Evolutionary conservation across 2,329 filamentous ascomycete species (phyloP).

Genomic region (Fusarium sp.): DNA sequence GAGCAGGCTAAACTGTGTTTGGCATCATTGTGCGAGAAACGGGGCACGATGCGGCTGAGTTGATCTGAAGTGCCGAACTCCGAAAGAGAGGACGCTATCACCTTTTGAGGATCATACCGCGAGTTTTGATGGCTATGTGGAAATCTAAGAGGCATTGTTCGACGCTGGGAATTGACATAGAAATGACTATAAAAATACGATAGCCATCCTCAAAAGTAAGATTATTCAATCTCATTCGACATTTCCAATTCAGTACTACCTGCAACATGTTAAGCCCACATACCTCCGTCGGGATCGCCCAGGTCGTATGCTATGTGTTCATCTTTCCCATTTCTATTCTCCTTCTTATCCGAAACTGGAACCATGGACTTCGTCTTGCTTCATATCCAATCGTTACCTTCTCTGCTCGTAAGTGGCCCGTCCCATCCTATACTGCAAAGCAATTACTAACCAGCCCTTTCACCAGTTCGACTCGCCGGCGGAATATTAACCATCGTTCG

Average conservation of each 20-base stretch:
- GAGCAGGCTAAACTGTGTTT: not conserved
- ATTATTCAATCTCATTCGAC: accelerated
- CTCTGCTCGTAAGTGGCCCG: not conserved
- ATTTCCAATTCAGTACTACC: accelerated
- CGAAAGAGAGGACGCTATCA: not conserved
- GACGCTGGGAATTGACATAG: too few relatives aligned
- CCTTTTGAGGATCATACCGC: not conserved
- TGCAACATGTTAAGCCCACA: not conserved
- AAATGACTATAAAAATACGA: not conserved
- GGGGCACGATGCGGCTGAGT: not conserved
- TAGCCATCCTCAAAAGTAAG: too few relatives aligned
- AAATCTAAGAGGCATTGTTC: too few relatives aligned
- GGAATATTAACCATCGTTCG: not conserved
- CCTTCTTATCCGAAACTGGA: not conserved
- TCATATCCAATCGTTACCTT: not conserved
- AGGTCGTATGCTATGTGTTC: not conserved
- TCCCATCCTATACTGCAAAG: accelerated
- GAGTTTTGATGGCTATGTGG: not conserved
- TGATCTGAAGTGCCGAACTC: not conserved
- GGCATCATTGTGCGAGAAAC: constrained; percentile 6
- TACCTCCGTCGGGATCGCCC: not conserved
- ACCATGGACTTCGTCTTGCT: not conserved
- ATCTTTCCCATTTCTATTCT: not conserved
- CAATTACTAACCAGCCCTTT: accelerated
- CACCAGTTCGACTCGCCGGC: not conserved